Evolutionary conservation across 305 asterid species (phyloP).

Genomic region (Fraxinus nigra): DNA sequence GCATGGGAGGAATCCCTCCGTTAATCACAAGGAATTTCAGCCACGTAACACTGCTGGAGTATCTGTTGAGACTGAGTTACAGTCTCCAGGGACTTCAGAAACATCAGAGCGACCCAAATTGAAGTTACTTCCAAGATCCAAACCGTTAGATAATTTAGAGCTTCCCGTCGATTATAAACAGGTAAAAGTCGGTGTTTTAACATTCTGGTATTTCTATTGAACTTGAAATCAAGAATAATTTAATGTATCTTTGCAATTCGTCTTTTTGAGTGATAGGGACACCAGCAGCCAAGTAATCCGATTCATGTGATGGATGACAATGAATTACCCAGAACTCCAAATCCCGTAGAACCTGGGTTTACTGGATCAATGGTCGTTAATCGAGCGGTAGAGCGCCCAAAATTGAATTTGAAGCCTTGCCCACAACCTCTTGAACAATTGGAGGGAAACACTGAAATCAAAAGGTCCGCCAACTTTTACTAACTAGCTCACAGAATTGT

Average conservation of each 20-base stretch:
- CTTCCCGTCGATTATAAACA: constrained; percentile 41
- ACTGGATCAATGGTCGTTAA: constrained; percentile 26
- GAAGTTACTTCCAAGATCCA: constrained; percentile 90
- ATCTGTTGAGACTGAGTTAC: constrained; percentile 44
- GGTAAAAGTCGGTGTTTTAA: constrained; percentile 36
- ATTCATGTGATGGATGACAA: constrained; percentile 32
- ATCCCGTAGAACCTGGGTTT: constrained; percentile 34
- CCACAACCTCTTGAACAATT: constrained; percentile 51
- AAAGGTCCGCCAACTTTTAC: constrained; percentile 43
- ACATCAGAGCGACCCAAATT: constrained; percentile 69
- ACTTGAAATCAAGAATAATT: constrained; percentile 8
- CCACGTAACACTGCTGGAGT: constrained; percentile 29
- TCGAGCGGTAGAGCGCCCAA: constrained; percentile 60
- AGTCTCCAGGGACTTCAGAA: constrained; percentile 46
- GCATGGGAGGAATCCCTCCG: constrained; percentile 38
- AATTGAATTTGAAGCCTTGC: constrained; percentile 74
- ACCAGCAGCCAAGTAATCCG: constrained; percentile 47
- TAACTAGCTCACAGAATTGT: not conserved
- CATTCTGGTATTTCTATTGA: constrained; percentile 1
- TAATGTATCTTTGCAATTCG: constrained; percentile 2
- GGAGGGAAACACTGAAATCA: constrained; percentile 48
- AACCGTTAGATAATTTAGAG: constrained; percentile 62
- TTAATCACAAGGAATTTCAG: constrained; percentile 36
- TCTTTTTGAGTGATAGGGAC: constrained; percentile 31
- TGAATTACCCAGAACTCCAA: constrained; percentile 36